Base-by-base conservation (phyloP, 2,329 filamentous ascomycete species). In the Fusarium humuli region DNA sequence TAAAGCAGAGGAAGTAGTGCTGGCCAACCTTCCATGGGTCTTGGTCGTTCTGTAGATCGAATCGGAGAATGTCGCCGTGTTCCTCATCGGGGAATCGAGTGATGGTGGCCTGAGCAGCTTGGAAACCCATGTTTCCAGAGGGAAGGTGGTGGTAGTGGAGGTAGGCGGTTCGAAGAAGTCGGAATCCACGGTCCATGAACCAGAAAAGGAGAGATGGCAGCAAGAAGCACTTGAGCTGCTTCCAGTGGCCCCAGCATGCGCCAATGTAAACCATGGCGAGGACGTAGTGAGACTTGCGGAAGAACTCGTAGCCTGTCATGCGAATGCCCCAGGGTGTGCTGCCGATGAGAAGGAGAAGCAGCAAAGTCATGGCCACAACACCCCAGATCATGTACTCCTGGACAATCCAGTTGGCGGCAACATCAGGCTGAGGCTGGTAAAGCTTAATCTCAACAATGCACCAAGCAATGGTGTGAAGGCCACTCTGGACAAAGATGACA, bases 171-270 rank as follows among this genome's bases (percentile, higher is more conserved):
- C 91, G 84, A 10, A 88, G 75, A 3, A 90, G 77, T 8, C 92
- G 84, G 12, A 88, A 82, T 2, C 79, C 84, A 10, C 91, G 86
- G 73, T 94, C 92, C 25, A 92, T 68, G 58, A 87, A 83, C 84
- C 91, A 91, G 18, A 94, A 83, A 2, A 87, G 80, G 7, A 94
- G 79, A 1, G 87, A 87, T 0, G 91, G 88, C 46, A 92, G 83
- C 76, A 94, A 84, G 81, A 91, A 94, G 76, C 89, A 92, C 48
- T 86, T 83, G 6, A 94, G 82, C 53, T 89, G 82, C 53, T 83
- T 78, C 92, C 92, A 94, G 76, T 94, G 92, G 2, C 86, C 91
- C 86, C 91, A 93, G 78, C 91, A 91, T 5, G 91, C 91, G 7
- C 90, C 92, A 14, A 94, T 87, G 77, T 93, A 94, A 7, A 94